A percentile compares a stretch with the other conserved stretches of the same genome.
Conservation (phyloP, 306 rosid species). For the cucumber (Cucumis sativus) region Cucumber_9930_V3 NC_026660.2:27199501-27200000, state of each 20-base stretch:
- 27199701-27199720: constrained; percentile 56
- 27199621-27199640: constrained; percentile 40
- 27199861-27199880: constrained; percentile 61
- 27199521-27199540: constrained; percentile 16
- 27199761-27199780: constrained; percentile 53
- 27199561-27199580: constrained; percentile 56
- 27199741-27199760: constrained; percentile 59
- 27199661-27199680: constrained; percentile 49
- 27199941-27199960: not conserved
- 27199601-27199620: constrained; percentile 37
- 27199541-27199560: constrained; percentile 38
- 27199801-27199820: constrained; percentile 51
- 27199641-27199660: constrained; percentile 35
- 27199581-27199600: constrained; percentile 56
- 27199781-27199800: constrained; percentile 84
- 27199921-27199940: not conserved
- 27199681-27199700: constrained; percentile 52
- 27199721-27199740: constrained; percentile 66
- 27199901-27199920: not conserved
- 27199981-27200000: not conserved
- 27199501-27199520: constrained; percentile 19
- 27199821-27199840: constrained; percentile 54
- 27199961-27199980: not conserved
- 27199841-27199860: constrained; percentile 45
- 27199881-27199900: constrained; percentile 54